phyloP scores from a whole-genome alignment of 2,329 filamentous ascomycete genomes.

The Talaromyces sp. region DNA sequence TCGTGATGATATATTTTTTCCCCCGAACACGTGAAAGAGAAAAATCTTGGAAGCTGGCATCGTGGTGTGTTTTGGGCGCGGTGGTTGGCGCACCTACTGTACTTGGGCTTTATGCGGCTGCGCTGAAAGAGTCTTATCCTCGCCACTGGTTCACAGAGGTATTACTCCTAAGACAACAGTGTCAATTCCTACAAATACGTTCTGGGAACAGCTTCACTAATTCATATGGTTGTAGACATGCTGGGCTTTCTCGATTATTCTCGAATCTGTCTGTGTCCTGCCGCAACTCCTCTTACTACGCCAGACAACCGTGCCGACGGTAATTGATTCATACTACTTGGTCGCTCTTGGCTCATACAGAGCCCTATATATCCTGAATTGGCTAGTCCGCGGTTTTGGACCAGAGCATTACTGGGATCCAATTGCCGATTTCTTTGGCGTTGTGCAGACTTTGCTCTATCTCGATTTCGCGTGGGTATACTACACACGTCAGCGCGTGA shows the following conservation, averaged over 20 bases:
- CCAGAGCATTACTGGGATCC: constrained; percentile 61
- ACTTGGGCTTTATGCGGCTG: constrained; percentile 60
- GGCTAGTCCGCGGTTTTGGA: constrained; percentile 69
- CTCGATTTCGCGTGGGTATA: constrained; percentile 97
- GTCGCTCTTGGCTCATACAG: constrained; percentile 83
- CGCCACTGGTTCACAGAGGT: constrained; percentile 40
- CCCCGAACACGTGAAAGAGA: constrained; percentile 86
- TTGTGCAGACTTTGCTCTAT: constrained; percentile 86
- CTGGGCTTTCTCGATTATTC: constrained; percentile 85
- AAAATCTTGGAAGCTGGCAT: constrained; percentile 87
- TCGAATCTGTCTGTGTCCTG: constrained; percentile 86
- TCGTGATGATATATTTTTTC: constrained; percentile 80
- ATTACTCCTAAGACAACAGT: neutral
- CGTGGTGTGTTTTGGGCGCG: constrained; percentile 63
- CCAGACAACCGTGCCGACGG: constrained; percentile 91
- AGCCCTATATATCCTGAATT: constrained; percentile 85
- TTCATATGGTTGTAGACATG: constrained; percentile 56
- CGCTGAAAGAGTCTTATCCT: constrained; percentile 47
- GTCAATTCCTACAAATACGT: neutral
- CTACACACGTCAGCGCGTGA: constrained; percentile 87
- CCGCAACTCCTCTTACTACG: constrained; percentile 88
- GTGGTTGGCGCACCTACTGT: constrained; percentile 68
- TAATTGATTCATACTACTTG: constrained; percentile 96
- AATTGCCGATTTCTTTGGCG: constrained; percentile 77
- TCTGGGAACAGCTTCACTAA: neutral